Evolutionary conservation across 208 protist species (phyloP), one percentile per base, ranked within the genome.

Genomic region (Naegleria lovaniensis): DNA sequence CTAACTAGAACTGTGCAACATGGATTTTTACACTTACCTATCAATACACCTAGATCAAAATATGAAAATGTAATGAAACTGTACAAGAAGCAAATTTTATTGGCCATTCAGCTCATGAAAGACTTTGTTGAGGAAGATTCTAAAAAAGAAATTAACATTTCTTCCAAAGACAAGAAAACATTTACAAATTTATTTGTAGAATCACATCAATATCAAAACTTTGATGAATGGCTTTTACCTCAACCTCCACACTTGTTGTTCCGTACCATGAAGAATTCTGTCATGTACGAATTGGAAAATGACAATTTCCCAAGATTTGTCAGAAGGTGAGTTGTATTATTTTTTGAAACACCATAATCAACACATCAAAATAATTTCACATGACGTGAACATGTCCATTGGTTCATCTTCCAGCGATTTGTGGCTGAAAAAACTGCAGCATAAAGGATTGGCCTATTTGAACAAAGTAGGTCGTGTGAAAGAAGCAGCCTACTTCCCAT

Each of bases 261-360:
- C 29, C 16, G 67, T 36, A 79, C 67, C 7, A 36, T 79, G 29
- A 79, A 79, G 67, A 79, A 79, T 36, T 29, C 67, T 9, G 67
- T 79, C 29, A 79, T 79, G 29, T 79, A 79, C 36, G 67, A 79
- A 79, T 79, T 79, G 67, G 67, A 79, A 79, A 79, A 79, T 79
- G 67, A 79, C 29, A 79, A n/a, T 36, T 79, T 79, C 9, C 67
- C 67, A 36, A 79, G 67, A 33, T 79, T 79, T 79, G 67, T 79
- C 6, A 29, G 67, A 36, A 48, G 43, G 43, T 48, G 7, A 48
- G 43, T 9, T 9, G 43, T 9, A 48, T 48, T 9, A n/a, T n/a
- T 48, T 48, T 48, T 48, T 48, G 7, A 48, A 48, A 48, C 7
- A 9, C 43, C 1, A 48, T 7, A 48, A 1, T 7, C 43, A 48